A percentile compares a stretch with the other conserved stretches of the same genome.
Evolutionary conservation across 176 grass and related monocot species (phyloP).

Genomic region (barley (Hordeum vulgare)): MorexV3_pseudomolecules_assembly NC_058521.1:556970316-556970815

Average conservation of each 20-base stretch:
- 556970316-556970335: slow-evolving; percentile 20
- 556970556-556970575: background rate
- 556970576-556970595: background rate
- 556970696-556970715: slow-evolving; percentile 18
- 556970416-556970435: slow-evolving; percentile 16
- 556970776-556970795: background rate
- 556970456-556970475: slow-evolving; percentile 13
- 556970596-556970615: slow-evolving; percentile 2
- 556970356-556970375: slow-evolving; percentile 31
- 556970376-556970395: slow-evolving; percentile 46
- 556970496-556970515: slow-evolving; percentile 79
- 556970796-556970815: slow-evolving; percentile 5
- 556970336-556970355: background rate
- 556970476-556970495: slow-evolving; percentile 32
- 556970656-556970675: background rate
- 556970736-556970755: slow-evolving; percentile 12
- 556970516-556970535: slow-evolving; percentile 32
- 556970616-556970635: slow-evolving; percentile 15
- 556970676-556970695: background rate
- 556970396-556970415: slow-evolving; percentile 26
- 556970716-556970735: slow-evolving; percentile 23
- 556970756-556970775: slow-evolving; percentile 3
- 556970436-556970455: slow-evolving; percentile 28
- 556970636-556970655: slow-evolving; percentile 19
- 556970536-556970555: background rate